These are phyloP conservation scores for Lavandula angustifolia DNA, from an alignment of 257 asterid genomes.

Conservation along the genomic window DNA sequence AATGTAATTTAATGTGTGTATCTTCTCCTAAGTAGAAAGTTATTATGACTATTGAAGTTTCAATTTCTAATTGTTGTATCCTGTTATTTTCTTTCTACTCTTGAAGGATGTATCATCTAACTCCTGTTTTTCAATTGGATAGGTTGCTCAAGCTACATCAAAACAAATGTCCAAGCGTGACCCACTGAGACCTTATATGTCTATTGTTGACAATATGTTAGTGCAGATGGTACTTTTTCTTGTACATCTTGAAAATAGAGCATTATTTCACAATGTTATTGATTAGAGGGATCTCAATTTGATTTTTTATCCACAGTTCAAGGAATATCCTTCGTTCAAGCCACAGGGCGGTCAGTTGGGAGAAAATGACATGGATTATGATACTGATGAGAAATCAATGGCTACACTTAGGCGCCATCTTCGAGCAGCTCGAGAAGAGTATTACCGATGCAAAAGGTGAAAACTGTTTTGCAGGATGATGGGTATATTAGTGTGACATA, in stretches of 20 bases:
- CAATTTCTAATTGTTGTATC: background rate
- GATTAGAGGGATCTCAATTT: conserved; percentile 24
- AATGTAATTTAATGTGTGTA: background rate
- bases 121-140: conserved; percentile 29
- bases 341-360: conserved; percentile 98
- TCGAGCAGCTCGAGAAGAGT: conserved; percentile 92
- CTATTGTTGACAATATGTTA: conserved; percentile 85
- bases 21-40: too few relatives aligned
- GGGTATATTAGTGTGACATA: conserved; percentile 17
- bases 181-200: conserved; percentile 89
- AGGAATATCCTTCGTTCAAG: conserved; percentile 94
- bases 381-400: conserved; percentile 98
- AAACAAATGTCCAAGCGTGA: conserved; percentile 99
- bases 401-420: conserved; percentile 95
- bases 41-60: too few relatives aligned
- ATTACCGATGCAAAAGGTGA: conserved; percentile 91
- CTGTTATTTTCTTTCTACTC: conserved; percentile 7
- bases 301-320: conserved; percentile 53
- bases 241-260: conserved; percentile 23
- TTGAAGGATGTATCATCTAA: background rate
- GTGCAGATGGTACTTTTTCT: conserved; percentile 77
- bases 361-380: conserved; percentile 98
- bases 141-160: conserved; percentile 99
- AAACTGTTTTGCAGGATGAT: conserved; percentile 24
- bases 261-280: conserved; percentile 27